A percentile compares a stretch with the other conserved stretches of the same genome.
These are phyloP conservation scores for Starmerella roubikii DNA, from an alignment of 805 yeast genomes.

Conservation along the genomic window DNA sequence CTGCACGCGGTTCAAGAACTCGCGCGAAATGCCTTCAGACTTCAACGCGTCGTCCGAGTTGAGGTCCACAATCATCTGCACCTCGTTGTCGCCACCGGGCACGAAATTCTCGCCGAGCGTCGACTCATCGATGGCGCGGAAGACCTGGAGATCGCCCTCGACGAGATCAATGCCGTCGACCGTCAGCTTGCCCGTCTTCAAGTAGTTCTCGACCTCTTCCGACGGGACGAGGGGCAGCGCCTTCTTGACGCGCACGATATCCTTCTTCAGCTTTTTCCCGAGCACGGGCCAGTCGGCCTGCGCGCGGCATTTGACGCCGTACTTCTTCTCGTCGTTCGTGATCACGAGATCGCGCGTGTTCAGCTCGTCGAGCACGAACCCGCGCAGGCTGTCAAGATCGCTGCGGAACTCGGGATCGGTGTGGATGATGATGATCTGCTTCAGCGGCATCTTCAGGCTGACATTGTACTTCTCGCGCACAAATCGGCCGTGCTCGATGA, in stretches of 20 bases:
- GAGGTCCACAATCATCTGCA: conserved; percentile 77
- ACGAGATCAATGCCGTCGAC: conserved; percentile 85
- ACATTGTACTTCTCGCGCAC: conserved; percentile 92
- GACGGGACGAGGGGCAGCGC: conserved; percentile 77
- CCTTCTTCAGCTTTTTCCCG: conserved; percentile 93
- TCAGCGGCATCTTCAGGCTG: conserved; percentile 89
- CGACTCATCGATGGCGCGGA: conserved; percentile 69
- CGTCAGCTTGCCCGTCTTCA: conserved; percentile 55
- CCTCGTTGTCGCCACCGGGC: conserved; percentile 77
- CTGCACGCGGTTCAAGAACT: conserved; percentile 91
- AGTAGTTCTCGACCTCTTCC: conserved; percentile 64
- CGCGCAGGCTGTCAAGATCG: conserved; percentile 65
- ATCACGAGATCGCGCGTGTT: conserved; percentile 79
- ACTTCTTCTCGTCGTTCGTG: conserved; percentile 79
- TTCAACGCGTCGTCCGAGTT: conserved; percentile 75
- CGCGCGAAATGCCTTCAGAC: conserved; percentile 93
- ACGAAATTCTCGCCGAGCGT: conserved; percentile 56
- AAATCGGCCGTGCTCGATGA: conserved; percentile 89
- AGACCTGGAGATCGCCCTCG: conserved; percentile 77
- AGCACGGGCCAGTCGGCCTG: conserved; percentile 98
- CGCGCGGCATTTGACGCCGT: conserved; percentile 83
- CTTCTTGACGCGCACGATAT: conserved; percentile 84
- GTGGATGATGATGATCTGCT: conserved; percentile 73
- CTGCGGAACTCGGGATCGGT: conserved; percentile 57
- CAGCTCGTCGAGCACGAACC: conserved; percentile 78